A percentile compares a stretch with the other conserved stretches of the same genome.
Evolutionary conservation across 148 eudicot genomes (phyloP).

Genomic region (Hydrangea macrophylla): DNA sequence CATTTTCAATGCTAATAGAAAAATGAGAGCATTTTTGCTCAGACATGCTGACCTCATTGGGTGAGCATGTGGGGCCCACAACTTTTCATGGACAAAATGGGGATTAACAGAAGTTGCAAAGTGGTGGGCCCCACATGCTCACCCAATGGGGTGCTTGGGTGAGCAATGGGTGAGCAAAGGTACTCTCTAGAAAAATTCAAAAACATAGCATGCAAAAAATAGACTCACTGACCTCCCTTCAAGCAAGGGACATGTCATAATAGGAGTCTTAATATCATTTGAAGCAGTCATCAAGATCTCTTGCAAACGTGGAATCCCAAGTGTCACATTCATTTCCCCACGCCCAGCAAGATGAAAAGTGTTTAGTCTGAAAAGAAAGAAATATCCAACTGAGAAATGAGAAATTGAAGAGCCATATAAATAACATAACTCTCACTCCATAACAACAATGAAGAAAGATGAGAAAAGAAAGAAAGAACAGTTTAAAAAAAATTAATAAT

Average conservation of each 20-base stretch:
- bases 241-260: slow-evolving; percentile 89
- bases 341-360: slow-evolving; percentile 99
- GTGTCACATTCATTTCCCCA: slow-evolving; percentile 98
- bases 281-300: slow-evolving; percentile 97
- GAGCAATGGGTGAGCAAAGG: too few relatives aligned
- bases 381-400: not conserved
- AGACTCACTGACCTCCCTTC: slow-evolving; percentile 63
- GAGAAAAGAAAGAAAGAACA: not conserved
- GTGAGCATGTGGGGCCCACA: too few relatives aligned
- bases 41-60: too few relatives aligned
- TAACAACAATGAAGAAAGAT: not conserved
- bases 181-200: too few relatives aligned
- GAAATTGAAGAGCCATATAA: not conserved
- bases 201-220: too few relatives aligned
- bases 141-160: too few relatives aligned
- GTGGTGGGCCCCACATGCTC: too few relatives aligned
- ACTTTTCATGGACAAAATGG: too few relatives aligned
- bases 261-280: slow-evolving; percentile 70
- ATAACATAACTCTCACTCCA: not conserved
- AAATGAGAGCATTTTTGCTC: too few relatives aligned
- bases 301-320: slow-evolving; percentile 98
- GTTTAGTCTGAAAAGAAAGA: slow-evolving; percentile 54
- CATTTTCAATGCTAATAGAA: too few relatives aligned
- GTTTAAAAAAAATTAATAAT: not conserved
- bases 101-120: too few relatives aligned